These are phyloP conservation scores for Syzygium jambos DNA, from an alignment of 345 rosid species.

Conservation along the genomic window DNA sequence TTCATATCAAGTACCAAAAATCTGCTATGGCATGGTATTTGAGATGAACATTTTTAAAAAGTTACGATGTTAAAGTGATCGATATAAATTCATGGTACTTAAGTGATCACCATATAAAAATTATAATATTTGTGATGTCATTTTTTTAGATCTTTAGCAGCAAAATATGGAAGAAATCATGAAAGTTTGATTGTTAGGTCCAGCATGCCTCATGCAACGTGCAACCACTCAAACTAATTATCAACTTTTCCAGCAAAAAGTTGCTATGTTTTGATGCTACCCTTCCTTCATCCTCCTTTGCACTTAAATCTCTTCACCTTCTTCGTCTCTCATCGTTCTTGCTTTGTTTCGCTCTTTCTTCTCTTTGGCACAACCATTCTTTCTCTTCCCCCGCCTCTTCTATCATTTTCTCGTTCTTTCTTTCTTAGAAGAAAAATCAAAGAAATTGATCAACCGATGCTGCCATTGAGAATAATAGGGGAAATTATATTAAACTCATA, in stretches of 20 bases:
- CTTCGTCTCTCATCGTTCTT: background rate
- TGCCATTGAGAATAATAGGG: no score
- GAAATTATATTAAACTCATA: no score
- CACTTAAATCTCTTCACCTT: background rate
- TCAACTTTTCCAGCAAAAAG: background rate
- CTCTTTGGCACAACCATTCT: background rate
- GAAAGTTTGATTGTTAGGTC: background rate
- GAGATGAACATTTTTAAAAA: no score
- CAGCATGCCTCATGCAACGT: background rate
- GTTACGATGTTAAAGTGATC: no score
- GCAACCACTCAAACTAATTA: background rate
- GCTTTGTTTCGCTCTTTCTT: background rate
- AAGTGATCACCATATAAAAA: no score
- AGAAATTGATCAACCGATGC: accelerated
- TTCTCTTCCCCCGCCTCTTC: background rate
- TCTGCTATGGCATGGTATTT: no score
- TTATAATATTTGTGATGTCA: no score
- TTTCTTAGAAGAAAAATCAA: background rate
- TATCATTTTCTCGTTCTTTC: background rate
- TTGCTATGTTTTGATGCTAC: background rate
- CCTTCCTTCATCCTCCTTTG: background rate
- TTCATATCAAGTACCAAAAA: no score
- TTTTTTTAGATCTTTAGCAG: no score
- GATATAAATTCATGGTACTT: no score
- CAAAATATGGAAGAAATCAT: background rate